Evolutionary conservation across 2,329 filamentous ascomycete genomes (phyloP).

Genomic region (Aschersonia sp.): DNA sequence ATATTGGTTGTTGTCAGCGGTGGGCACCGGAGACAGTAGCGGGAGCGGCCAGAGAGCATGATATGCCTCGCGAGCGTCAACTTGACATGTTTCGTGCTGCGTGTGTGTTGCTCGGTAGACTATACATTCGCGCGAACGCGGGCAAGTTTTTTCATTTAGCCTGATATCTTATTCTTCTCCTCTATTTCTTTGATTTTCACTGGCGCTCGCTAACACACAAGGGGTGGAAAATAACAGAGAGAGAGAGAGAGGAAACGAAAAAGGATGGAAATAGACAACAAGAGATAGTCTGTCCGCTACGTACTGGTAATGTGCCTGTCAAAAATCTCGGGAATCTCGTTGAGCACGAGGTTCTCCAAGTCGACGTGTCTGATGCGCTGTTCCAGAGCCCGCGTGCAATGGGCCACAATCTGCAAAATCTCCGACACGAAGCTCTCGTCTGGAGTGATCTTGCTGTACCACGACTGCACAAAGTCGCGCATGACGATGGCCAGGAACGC

Average conservation of each 20-base stretch:
- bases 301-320: slow-evolving; percentile 67
- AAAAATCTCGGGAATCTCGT: slow-evolving; percentile 74
- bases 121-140: slow-evolving; percentile 18
- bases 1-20: slow-evolving; percentile 25
- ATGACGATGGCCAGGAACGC: slow-evolving; percentile 81
- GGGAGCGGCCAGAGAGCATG: slow-evolving; percentile 74
- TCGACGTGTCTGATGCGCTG: slow-evolving; percentile 73
- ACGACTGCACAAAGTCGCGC: slow-evolving; percentile 78
- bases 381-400: slow-evolving; percentile 78
- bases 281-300: too few relatives aligned
- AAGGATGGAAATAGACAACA: neutral
- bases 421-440: slow-evolving; percentile 82
- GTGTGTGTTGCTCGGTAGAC: slow-evolving; percentile 56
- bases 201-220: too few relatives aligned
- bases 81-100: slow-evolving; percentile 42
- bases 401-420: slow-evolving; percentile 78
- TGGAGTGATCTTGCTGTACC: slow-evolving; percentile 86
- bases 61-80: slow-evolving; percentile 56
- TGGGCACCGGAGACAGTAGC: slow-evolving; percentile 63
- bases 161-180: too few relatives aligned
- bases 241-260: too few relatives aligned
- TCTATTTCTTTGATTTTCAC: too few relatives aligned
- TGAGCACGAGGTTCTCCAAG: slow-evolving; percentile 65
- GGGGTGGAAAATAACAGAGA: too few relatives aligned
- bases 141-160: neutral